phyloP scores from a whole-genome alignment of 2,329 filamentous ascomycete species.

The Apiospora saccharicola region DNA sequence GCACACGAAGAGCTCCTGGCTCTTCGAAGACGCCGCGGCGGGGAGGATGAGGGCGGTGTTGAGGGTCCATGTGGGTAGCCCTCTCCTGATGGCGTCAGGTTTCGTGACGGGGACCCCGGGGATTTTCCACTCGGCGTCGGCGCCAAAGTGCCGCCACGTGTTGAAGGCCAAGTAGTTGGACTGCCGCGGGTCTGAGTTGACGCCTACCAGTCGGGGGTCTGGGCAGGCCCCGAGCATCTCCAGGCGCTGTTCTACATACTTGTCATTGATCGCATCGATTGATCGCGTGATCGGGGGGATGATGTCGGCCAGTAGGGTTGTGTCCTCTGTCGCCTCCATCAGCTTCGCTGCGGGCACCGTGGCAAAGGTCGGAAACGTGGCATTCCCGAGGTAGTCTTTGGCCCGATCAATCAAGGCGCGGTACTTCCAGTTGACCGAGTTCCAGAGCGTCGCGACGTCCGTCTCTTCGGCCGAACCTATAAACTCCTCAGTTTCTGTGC shows the following conservation, averaged over 20 bases:
- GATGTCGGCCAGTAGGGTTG: conserved; percentile 39
- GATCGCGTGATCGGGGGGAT: conserved; percentile 41
- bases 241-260: conserved; percentile 47
- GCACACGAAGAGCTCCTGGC: conserved; percentile 44
- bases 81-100: conserved; percentile 45
- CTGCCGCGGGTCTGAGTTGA: conserved; percentile 50
- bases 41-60: conserved; percentile 44
- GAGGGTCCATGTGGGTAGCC: conserved; percentile 41
- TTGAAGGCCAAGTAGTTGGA: conserved; percentile 52
- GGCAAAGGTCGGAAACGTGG: conserved; percentile 49
- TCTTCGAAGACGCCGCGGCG: conserved; percentile 36
- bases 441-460: conserved; percentile 42
- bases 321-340: conserved; percentile 35
- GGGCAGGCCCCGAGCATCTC: conserved; percentile 46
- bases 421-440: conserved; percentile 51
- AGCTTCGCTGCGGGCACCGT: conserved; percentile 36
- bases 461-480: conserved; percentile 29
- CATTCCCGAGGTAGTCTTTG: conserved; percentile 50
- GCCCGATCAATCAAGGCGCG: conserved; percentile 44
- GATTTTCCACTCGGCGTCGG: conserved; percentile 48
- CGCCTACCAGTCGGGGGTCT: conserved; percentile 50
- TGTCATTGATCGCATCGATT: conserved; percentile 49
- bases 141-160: conserved; percentile 54
- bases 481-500: conserved; percentile 40
- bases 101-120: conserved; percentile 47